Base-by-base conservation (phyloP, 768 basidiomycete genomes). In the Sarcomyxa edulis region DNA sequence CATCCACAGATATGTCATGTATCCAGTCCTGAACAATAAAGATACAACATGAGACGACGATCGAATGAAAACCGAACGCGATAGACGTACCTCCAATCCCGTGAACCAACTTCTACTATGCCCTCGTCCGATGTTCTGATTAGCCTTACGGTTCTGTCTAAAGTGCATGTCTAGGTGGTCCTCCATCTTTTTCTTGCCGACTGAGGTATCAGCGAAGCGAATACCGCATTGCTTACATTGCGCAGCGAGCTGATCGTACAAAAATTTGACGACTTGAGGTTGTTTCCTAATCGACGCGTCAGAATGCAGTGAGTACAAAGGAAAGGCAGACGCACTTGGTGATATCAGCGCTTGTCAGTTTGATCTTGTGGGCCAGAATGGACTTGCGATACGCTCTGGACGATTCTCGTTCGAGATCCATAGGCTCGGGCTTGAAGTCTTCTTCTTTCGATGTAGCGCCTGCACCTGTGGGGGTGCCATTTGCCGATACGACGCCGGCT, bases 151-250 rank as follows among this genome's bases (percentile, higher is more conserved):
- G 53, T 97, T 98, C 56, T 95, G 85, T 56, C 82, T 74, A 65
- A 96, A 97, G 60, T 99, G 95, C 84, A 89, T 86, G 58, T 99
- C 95, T 51, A 98, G 72, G 55, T 99, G 96, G 42, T 82, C 78
- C 50, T 94, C 78, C 70, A 93, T 73, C 26, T 65, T 69, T 55
- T 79, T 83, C 64, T 83, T 89, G 44, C 88, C 92, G 37, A 67
- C 51, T 19, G 64, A 55, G 21, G 75, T 78, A 49, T 89, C 87
- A 33, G 84, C 66, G 60, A 94, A 95, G 30, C 95, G 83, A 38
- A 88, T 63, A 12, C 86, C 89, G 65, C 95, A 99, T 53, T 97
- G 94, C 62, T 84, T 91, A 71, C 95, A 99, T 62, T 92, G 85
- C 23, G 77, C 66, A 16, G 82, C 72, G 25, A 93, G 71, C 41